Evolutionary conservation across 2,329 filamentous ascomycete species (phyloP), one percentile per base, ranked within the genome.

Genomic region (Fusarium sp.): DNA sequence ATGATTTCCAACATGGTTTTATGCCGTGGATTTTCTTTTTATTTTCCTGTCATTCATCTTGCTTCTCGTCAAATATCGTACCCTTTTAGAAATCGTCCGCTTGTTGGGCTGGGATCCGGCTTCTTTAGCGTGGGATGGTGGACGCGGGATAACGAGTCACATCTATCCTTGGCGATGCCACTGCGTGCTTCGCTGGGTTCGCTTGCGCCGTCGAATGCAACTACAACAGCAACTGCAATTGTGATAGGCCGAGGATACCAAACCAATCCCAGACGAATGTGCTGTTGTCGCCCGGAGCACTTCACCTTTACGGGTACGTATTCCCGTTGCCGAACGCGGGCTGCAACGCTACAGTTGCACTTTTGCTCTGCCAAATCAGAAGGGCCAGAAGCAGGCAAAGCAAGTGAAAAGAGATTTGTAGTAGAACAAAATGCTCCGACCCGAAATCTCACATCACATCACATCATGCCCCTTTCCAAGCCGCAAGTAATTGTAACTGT

Each of bases 291-390:
- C 52, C 62, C 70, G 70, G 70, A 61, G 70, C 53, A 60, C 46
- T 60, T 70, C 44, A 57, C 70, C 70, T 67, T 67, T 73, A 67
- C 25, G 35, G 70, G 65, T 47, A 68, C 56, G 39, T 68, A 65
- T 69, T 70, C 59, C 70, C 65, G 70, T 55, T 67, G 52, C 65
- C 70, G 65, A 73, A 61, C 33, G 39, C 49, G 58, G 49, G 57
- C 36, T 72, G 65, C 56, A 70, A 72, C 65, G 60, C 69, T 65
- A 49, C 54, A 31, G 46, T 45, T 61, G 54, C 47, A 67, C 64
- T 67, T 65, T 66, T 65, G 63, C 55, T 56, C 45, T 38, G 29
- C 17, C 35, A 39, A 52, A 36, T 47, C 46, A 38, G 31, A 57
- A 35, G 39, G 29, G 25, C 46, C 17, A 46, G 33, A 18, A n/a